A percentile compares a stretch with the other conserved stretches of the same genome.
These are phyloP conservation scores for Beauveria brongniartii DNA, from an alignment of 2,329 filamentous ascomycete genomes.

Conservation along the genomic window DNA sequence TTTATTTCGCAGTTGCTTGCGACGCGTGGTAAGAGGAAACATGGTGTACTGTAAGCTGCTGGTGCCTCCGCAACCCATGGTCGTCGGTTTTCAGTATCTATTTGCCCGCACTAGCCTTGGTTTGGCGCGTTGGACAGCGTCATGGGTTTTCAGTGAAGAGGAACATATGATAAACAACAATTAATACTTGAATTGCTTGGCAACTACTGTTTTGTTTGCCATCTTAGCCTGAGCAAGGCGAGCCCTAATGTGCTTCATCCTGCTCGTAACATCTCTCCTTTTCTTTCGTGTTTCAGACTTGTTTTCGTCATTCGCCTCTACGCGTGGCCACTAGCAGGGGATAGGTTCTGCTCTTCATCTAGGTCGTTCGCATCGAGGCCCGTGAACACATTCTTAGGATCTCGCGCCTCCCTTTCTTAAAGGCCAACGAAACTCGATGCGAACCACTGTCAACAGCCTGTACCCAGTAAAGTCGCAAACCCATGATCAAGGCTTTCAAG, in stretches of 20 bases:
- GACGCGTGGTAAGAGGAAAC: neutral
- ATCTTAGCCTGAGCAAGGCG: neutral
- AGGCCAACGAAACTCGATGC: too few relatives aligned
- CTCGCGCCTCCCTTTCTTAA: too few relatives aligned
- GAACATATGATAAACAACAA: neutral
- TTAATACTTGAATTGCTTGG: neutral
- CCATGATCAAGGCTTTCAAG: too few relatives aligned
- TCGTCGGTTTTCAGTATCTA: neutral
- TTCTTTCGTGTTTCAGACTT: too few relatives aligned
- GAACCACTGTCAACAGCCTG: too few relatives aligned
- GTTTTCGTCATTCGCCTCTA: too few relatives aligned
- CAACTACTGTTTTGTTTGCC: neutral
- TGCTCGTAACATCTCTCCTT: too few relatives aligned
- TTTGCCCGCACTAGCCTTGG: neutral
- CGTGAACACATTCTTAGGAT: too few relatives aligned
- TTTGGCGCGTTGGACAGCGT: neutral
- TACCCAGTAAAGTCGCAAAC: too few relatives aligned
- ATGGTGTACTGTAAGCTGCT: neutral
- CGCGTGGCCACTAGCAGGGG: too few relatives aligned
- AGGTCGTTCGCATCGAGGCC: too few relatives aligned
- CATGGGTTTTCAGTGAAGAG: neutral
- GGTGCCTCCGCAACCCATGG: neutral
- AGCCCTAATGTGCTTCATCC: neutral
- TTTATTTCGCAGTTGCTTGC: neutral
- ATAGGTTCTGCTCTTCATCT: too few relatives aligned